phyloP scores from a whole-genome alignment of 306 rosid genomes.

The Benincasa hispida region DNA sequence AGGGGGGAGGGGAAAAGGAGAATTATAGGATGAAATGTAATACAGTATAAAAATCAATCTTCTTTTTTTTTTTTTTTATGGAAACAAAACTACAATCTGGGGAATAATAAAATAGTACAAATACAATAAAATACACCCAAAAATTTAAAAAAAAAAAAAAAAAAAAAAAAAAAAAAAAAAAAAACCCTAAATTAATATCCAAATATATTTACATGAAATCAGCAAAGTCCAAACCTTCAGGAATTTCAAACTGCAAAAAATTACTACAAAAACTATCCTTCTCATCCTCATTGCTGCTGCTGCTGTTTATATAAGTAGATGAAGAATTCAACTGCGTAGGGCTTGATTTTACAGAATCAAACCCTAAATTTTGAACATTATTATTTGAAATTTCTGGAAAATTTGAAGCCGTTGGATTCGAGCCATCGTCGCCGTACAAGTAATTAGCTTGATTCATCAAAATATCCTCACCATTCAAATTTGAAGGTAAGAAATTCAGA shows the following conservation, averaged over 20 bases:
- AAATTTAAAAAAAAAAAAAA: neutral
- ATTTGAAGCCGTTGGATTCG: constrained; percentile 14
- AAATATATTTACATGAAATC: constrained; percentile 52
- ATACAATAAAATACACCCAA: neutral
- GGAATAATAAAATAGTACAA: neutral
- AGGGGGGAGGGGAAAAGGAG: fast-evolving
- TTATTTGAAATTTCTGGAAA: constrained; percentile 20
- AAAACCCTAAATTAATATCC: neutral
- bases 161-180: neutral
- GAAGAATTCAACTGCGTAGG: constrained; percentile 54
- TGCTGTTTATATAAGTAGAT: constrained; percentile 34
- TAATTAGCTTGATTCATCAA: constrained; percentile 20
- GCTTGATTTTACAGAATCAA: constrained; percentile 54
- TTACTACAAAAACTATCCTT: constrained; percentile 62
- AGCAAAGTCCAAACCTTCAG: constrained; percentile 59
- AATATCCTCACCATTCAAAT: constrained; percentile 11
- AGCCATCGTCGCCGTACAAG: neutral
- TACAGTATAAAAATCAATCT: neutral
- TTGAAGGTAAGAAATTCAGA: constrained; percentile 13
- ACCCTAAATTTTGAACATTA: constrained; percentile 19
- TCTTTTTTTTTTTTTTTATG: neutral
- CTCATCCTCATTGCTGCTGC: constrained; percentile 63
- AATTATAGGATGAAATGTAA: neutral
- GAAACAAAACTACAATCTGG: neutral
- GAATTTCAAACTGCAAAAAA: constrained; percentile 68